These are phyloP conservation scores for Tricholoma sp. DNA, from an alignment of 768 basidiomycete species.

Conservation along the genomic window DNA sequence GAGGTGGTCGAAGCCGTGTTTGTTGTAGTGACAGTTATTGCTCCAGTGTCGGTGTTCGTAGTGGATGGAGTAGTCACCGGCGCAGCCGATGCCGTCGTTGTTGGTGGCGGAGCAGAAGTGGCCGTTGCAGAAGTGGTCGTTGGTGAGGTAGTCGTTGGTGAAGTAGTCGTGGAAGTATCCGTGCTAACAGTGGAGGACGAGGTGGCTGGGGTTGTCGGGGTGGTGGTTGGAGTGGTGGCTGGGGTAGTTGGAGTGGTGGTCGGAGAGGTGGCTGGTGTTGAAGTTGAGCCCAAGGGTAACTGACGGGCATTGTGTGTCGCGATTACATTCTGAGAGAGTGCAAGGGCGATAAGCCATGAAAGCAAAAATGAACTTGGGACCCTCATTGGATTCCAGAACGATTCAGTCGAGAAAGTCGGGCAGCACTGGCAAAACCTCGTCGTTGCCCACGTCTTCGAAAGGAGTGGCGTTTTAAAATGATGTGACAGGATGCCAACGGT, in stretches of 20 bases:
- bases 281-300: not conserved
- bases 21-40: not conserved
- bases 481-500: not conserved
- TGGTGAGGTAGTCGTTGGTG: not conserved
- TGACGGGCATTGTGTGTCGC: slow-evolving; percentile 16
- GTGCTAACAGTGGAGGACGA: not conserved
- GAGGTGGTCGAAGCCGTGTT: not conserved
- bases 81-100: not conserved
- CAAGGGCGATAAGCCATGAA: slow-evolving; percentile 22
- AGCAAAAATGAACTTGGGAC: slow-evolving; percentile 19
- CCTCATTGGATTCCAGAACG: slow-evolving; percentile 21
- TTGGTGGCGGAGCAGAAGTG: slow-evolving; percentile 20
- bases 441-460: not conserved
- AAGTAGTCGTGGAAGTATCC: not conserved
- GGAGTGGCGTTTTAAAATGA: slow-evolving; percentile 5
- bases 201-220: slow-evolving; percentile 7
- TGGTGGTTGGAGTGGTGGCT: slow-evolving; percentile 6
- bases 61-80: not conserved
- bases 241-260: slow-evolving; percentile 9
- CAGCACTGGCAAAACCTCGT: not conserved
- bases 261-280: slow-evolving; percentile 9
- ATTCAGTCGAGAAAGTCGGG: not conserved
- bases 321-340: slow-evolving; percentile 13
- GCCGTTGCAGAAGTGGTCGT: slow-evolving; percentile 9
- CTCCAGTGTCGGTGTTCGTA: not conserved